These are phyloP conservation scores for Erodium maritimum DNA, from an alignment of 345 rosid genomes.

Conservation along the genomic window DNA sequence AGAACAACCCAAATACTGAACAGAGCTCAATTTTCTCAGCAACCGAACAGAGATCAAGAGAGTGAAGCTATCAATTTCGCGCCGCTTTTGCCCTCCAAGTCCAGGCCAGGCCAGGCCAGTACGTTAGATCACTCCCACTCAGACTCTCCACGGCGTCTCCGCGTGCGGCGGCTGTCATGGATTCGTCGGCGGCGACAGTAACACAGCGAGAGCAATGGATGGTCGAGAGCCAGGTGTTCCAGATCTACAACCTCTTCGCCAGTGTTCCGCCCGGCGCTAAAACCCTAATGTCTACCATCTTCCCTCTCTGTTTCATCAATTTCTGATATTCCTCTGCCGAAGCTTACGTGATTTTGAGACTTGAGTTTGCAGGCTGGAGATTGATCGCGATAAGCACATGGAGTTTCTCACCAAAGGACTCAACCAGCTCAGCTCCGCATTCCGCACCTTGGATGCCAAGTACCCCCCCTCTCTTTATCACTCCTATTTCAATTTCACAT, in stretches of 20 bases:
- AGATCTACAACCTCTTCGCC: slow-evolving; percentile 40
- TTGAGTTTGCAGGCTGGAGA: slow-evolving; percentile 43
- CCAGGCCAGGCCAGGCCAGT: too few species aligned
- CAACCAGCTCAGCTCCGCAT: slow-evolving; percentile 43
- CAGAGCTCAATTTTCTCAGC: too few species aligned
- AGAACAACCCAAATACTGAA: too few species aligned
- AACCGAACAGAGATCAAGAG: too few species aligned
- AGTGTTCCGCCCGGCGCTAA: slow-evolving; percentile 32
- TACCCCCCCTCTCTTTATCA: slow-evolving; percentile 15
- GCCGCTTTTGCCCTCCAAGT: too few species aligned
- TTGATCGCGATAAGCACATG: slow-evolving; percentile 66
- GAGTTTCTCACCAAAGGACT: slow-evolving; percentile 63
- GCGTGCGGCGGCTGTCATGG: too few species aligned
- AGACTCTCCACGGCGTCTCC: too few species aligned
- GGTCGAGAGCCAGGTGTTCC: slow-evolving; percentile 49
- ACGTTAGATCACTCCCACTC: too few species aligned
- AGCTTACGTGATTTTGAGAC: not conserved
- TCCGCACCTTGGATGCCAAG: slow-evolving; percentile 69
- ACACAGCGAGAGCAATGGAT: slow-evolving; percentile 55
- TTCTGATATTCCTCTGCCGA: not conserved
- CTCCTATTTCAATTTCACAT: not conserved
- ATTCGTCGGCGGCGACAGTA: slow-evolving; percentile 20
- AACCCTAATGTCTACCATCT: slow-evolving; percentile 30
- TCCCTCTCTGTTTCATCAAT: not conserved
- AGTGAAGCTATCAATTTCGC: too few species aligned